Evolutionary conservation across 2,329 filamentous ascomycete species (phyloP), one percentile per base, ranked within the genome.

Genomic region (Cytospora piceicola): DNA sequence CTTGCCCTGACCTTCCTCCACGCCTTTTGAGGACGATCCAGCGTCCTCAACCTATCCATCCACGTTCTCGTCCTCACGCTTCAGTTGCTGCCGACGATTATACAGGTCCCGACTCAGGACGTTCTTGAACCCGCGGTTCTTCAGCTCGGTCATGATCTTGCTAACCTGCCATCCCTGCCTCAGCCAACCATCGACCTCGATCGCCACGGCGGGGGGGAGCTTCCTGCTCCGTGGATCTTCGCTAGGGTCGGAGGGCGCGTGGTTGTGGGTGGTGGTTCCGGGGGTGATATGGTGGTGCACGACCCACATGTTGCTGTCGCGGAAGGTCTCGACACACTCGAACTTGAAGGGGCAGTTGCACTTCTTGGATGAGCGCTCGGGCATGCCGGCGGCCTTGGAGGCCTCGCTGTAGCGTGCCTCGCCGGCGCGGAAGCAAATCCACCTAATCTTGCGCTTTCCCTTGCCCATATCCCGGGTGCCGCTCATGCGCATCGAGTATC

Each of bases 401-500:
- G 70, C 69, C 30, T 66, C 67, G 61, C 71, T 71, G 57, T 76
- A 73, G n/a, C 75, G 74, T 11, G 76, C 74, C 65, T 76, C 73
- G 34, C 76, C 76, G 60, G 75, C 76, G 29, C 76, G 75, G 69
- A 76, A 77, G 66, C 76, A 77, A 57, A 77, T 75, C 74, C 75
- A 76, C 49, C 76, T 75, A 61, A 77, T 76, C 67, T 77, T 77
- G 67, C 74, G 74, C 58, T 75, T 76, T 3, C 66, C 66, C 66
- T 67, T 67, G 68, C 75, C 76, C 58, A 75, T 74, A 36, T 75
- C 74, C 17, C 76, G 75, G 42, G 75, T 76, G 55, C 76, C 76
- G 61, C 75, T 76, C 71, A 77, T 77, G 68, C 76, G 76, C 76
- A 77, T 76, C 70, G 74, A 76, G 70, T 77, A 77, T 42, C 76